Base-by-base conservation (phyloP, 1,284 basidiomycete genomes). In the Spongispora temasekensis region DNA sequence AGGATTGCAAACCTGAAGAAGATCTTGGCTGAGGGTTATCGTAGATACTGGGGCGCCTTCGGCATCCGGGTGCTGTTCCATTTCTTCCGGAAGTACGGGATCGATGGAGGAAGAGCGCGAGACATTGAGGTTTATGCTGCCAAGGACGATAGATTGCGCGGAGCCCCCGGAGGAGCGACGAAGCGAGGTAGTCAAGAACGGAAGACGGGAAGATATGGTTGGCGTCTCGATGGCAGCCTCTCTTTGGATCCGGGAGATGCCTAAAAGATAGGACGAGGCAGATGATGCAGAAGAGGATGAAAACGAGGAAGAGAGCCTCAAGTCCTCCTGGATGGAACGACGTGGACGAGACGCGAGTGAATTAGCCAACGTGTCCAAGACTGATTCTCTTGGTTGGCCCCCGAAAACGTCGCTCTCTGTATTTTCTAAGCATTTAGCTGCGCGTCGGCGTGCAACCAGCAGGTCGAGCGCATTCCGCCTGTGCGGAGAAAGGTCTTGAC, bases 391-490 rank as follows among this genome's bases (percentile, higher is more conserved):
- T 54, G 35, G 53, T 3, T 57, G 51, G 9, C 70, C 60, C 30
- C 67, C 68, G 32, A 73, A 75, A 23, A 72, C 62, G n/a, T 72
- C 71, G 3, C 52, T 21, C 23, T 70, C 70, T 1, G 28, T 25
- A 19, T 56, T 57, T 17, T 63, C 65, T 23, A 58, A 35, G 51
- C 59, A 42, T 27, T 56, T 71, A 27, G 46, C 55, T 10, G 51
- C 23, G 30, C 62, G 70, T 17, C 73, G 71, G 19, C 65, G 70
- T n/a, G 71, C 51, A 37, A 74, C 56, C 25, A 81, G 68, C 34
- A 75, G 74, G 23, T 79, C 72, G 13, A 79, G 68, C 27, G 76
- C 78, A 40, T 61, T 67, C 61, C 78, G 77, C 31, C 83, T 77
- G 53, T 79, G 78, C 3, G 69, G 65, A 56, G 78, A 69, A 17